Evolutionary conservation across 1,139 yeast genomes (phyloP), one percentile per base, ranked within the genome.

Genomic region (Yamadazyma mexicana): DNA sequence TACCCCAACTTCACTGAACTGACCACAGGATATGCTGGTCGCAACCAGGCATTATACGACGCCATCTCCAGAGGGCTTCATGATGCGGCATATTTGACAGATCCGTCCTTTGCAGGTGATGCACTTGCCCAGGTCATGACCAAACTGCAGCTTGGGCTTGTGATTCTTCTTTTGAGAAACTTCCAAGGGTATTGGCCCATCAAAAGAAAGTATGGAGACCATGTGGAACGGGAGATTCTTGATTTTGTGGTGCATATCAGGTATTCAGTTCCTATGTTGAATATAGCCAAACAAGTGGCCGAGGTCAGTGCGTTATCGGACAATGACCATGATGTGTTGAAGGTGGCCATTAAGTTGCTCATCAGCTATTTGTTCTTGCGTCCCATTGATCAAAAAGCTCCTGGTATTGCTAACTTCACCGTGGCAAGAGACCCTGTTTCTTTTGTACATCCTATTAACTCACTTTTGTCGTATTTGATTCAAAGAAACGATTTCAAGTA

Each of bases 201-300:
- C 28, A 64, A 58, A 38, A 69, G 88, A 43, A 81, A 81, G 48
- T 69, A 68, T 35, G 92, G 89, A 12, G 84, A 80, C 6, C 92
- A 85, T 61, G 86, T 83, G 16, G 76, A 77, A 40, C 66, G 66
- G 37, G 88, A 83, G 51, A 62, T 68, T 30, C 62, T 65, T 32
- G 74, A 73, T 43, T 81, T 69, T 52, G 65, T 66, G n/a, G 59
- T 71, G 5, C 81, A 77, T 51, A 56, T 68, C 38, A 72, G 70
- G 41, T 71, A 69, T 40, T 74, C 80, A 0, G 61, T 73, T 1
- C 73, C 77, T 3, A 53, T 80, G 9, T 66, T 78, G 35, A 66
- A 64, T 14, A 63, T 81, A 5, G 66, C 77, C 2, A 68, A 69
- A 45, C 56, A 64, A 12, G 53, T 79, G 9, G 76, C 78, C 2